A percentile compares a stretch with the other conserved stretches of the same genome.
Evolutionary conservation across 23 red algal species (phyloP).

Genomic region (Gracilariopsis chorda): DNA sequence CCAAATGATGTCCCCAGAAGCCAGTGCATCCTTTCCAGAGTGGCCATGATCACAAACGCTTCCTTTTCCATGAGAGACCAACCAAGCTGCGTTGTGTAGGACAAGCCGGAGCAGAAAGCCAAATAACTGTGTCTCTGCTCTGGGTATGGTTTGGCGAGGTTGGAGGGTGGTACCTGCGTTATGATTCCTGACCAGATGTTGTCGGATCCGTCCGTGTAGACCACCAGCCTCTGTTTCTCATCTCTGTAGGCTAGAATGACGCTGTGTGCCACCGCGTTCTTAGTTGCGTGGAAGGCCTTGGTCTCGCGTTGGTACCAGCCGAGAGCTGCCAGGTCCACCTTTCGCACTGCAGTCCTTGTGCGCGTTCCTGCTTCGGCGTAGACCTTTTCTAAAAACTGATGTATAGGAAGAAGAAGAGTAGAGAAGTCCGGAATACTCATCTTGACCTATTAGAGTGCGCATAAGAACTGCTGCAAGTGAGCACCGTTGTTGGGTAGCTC

Average conservation of each 20-base stretch:
- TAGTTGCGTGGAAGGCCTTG: not conserved
- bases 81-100: not conserved
- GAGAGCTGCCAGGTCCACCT: not conserved
- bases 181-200: not conserved
- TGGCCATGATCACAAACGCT: not conserved
- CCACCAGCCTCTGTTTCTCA: not conserved
- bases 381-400: not conserved
- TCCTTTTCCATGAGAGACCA: not conserved
- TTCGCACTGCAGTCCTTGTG: not conserved
- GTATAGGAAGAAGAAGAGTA: not conserved
- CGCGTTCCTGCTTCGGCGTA: not conserved
- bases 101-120: not conserved
- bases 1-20: not conserved
- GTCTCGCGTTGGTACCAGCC: constrained; percentile 3
- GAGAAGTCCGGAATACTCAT: not conserved
- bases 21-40: not conserved
- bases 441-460: not conserved
- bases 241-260: not conserved
- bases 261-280: not conserved
- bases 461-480: constrained; percentile 14
- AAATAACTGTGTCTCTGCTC: not conserved
- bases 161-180: not conserved
- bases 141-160: not conserved
- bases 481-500: not conserved
- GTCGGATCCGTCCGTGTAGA: not conserved